Evolutionary conservation across 73 alveolate genomes (phyloP).

Genomic region (Paramecium sexaurelia): DNA sequence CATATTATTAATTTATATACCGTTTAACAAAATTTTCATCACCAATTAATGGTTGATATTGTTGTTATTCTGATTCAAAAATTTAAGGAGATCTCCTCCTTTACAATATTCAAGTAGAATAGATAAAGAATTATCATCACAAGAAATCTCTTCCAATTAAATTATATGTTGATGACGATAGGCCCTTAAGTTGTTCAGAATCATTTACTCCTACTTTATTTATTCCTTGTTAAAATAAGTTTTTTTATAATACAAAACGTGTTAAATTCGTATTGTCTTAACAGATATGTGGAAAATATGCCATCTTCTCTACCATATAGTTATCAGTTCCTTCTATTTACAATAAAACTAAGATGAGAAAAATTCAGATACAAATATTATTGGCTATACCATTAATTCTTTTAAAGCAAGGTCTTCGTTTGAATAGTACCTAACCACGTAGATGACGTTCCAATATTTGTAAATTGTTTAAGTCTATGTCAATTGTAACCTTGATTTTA

Average conservation of each 20-base stretch:
- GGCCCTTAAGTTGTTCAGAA: background rate
- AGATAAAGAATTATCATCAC: background rate
- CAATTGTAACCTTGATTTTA: constrained; percentile 28
- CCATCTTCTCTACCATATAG: constrained; percentile 3
- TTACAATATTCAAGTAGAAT: background rate
- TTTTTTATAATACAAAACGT: background rate
- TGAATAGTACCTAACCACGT: background rate
- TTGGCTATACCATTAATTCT: background rate
- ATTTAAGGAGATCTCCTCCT: constrained; percentile 12
- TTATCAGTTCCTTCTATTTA: background rate
- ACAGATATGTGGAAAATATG: background rate
- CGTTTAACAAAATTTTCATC: background rate
- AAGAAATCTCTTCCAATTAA: background rate
- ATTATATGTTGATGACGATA: constrained; percentile 23
- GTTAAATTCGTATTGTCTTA: background rate
- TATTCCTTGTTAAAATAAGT: background rate
- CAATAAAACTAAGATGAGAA: background rate
- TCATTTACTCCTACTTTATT: background rate
- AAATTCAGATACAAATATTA: background rate
- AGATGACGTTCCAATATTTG: background rate
- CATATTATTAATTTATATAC: background rate
- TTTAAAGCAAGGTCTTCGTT: background rate
- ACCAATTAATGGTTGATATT: background rate
- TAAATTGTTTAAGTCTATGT: background rate
- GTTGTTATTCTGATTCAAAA: background rate